Conservation (phyloP, 805 yeast species). For the Barnettozyma californica region DNA sequence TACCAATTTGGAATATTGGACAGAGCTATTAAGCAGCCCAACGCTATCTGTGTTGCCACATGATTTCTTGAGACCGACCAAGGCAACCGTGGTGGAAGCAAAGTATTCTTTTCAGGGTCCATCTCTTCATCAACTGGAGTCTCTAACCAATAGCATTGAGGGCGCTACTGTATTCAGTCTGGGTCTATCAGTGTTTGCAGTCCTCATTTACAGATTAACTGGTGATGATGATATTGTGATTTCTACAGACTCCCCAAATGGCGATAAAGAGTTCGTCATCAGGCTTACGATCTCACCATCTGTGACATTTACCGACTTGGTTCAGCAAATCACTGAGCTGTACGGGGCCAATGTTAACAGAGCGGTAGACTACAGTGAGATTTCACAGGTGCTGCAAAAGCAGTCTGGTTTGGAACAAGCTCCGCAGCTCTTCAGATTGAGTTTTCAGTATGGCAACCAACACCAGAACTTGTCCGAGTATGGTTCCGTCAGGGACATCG, state of each 20-base stretch:
- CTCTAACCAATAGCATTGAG: constrained; percentile 17
- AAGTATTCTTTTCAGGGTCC: constrained; percentile 35
- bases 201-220: constrained; percentile 70
- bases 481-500: constrained; percentile 62
- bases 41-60: constrained; percentile 85
- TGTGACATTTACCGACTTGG: constrained; percentile 49
- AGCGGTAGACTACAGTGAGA: constrained; percentile 47
- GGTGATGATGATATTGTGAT: constrained; percentile 94
- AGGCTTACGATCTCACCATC: constrained; percentile 56
- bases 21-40: constrained; percentile 61
- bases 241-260: constrained; percentile 50
- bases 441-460: constrained; percentile 43
- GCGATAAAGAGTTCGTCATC: constrained; percentile 47
- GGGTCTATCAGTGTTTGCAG: constrained; percentile 62
- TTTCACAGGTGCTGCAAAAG: constrained; percentile 47
- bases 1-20: constrained; percentile 49
- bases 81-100: constrained; percentile 63
- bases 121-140: constrained; percentile 21
- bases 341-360: constrained; percentile 27
- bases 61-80: constrained; percentile 76
- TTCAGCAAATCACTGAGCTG: constrained; percentile 38
- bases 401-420: constrained; percentile 46
- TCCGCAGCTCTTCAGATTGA: constrained; percentile 56
- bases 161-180: constrained; percentile 38
- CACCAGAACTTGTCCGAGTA: constrained; percentile 25